Evolutionary conservation across 352 stramenopile genomes (phyloP).

Genomic region (Pythium coloratum): DNA sequence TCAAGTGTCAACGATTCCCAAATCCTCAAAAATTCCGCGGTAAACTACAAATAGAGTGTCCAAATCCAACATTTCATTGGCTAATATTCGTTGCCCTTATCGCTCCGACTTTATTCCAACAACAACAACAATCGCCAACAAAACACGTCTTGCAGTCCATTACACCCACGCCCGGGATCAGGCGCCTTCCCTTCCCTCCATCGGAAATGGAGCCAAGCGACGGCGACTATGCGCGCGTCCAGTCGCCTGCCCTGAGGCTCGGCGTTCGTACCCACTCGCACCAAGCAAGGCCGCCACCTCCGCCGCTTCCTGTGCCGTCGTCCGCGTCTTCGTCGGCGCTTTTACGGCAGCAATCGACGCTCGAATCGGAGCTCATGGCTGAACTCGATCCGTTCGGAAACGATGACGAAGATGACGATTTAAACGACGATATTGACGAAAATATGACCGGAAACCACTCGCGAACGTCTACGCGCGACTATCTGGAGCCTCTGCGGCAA

Average conservation of each 20-base stretch:
- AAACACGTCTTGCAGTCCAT: neutral
- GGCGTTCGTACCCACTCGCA: neutral
- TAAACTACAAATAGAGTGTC: conserved; percentile 8
- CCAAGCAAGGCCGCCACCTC: neutral
- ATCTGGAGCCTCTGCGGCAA: neutral
- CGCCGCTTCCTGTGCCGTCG: neutral
- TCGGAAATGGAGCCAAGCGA: conserved; percentile 20
- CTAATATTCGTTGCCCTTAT: neutral
- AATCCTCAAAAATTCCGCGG: neutral
- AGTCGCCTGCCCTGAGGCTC: conserved; percentile 9
- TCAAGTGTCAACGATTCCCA: neutral
- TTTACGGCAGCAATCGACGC: conserved; percentile 17
- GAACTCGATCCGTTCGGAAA: conserved; percentile 5
- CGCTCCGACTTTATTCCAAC: neutral
- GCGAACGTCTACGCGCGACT: neutral
- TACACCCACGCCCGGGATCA: neutral
- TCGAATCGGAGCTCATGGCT: conserved; percentile 15
- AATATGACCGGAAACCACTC: neutral
- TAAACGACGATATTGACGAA: neutral
- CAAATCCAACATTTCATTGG: neutral
- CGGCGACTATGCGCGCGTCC: conserved; percentile 21
- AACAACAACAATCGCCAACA: conserved; percentile 4
- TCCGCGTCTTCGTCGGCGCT: neutral
- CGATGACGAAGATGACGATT: conserved; percentile 17
- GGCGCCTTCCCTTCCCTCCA: neutral